Percentiles rank a stretch among this genome's conserved stretches.
Conservation (phyloP, 2,329 filamentous ascomycete species). For the Aspergillus candidus region DNA sequence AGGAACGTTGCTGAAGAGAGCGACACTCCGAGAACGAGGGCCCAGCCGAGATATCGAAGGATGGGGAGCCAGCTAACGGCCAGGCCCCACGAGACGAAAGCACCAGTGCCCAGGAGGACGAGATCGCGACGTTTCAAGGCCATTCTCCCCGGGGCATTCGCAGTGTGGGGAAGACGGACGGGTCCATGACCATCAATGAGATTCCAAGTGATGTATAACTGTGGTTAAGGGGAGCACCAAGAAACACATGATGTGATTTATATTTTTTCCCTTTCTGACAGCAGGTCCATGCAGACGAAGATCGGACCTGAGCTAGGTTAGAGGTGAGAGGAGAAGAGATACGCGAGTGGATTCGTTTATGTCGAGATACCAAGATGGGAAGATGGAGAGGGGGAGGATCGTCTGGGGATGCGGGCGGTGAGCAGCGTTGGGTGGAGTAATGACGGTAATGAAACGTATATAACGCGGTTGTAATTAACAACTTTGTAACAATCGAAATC, state of each 20-base stretch:
- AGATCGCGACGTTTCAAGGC: slow-evolving; percentile 41
- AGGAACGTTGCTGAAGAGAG: slow-evolving; percentile 50
- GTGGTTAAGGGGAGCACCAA: neutral
- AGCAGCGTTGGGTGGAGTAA: no score
- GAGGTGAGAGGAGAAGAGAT: no score
- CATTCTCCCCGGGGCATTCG: slow-evolving; percentile 38
- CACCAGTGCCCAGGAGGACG: slow-evolving; percentile 35
- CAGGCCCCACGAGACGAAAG: slow-evolving; percentile 79
- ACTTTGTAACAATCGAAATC: no score
- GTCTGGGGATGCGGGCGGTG: no score
- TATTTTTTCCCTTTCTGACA: no score
- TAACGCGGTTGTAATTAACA: no score
- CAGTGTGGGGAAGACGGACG: slow-evolving; percentile 34
- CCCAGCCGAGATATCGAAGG: slow-evolving; percentile 78
- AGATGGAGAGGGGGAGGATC: no score
- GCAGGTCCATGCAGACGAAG: no score
- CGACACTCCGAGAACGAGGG: slow-evolving; percentile 66
- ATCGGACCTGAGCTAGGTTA: no score
- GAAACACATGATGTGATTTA: neutral
- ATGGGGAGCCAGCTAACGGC: slow-evolving; percentile 74
- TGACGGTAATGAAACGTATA: no score
- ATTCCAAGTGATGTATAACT: slow-evolving; percentile 3
- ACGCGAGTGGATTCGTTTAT: no score
- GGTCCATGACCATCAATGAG: slow-evolving; percentile 28
- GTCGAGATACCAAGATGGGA: no score